These are phyloP conservation scores for Lodderomyces pseudojiufengensis DNA, from an alignment of 1,139 yeast genomes.

Conservation along the genomic window DNA sequence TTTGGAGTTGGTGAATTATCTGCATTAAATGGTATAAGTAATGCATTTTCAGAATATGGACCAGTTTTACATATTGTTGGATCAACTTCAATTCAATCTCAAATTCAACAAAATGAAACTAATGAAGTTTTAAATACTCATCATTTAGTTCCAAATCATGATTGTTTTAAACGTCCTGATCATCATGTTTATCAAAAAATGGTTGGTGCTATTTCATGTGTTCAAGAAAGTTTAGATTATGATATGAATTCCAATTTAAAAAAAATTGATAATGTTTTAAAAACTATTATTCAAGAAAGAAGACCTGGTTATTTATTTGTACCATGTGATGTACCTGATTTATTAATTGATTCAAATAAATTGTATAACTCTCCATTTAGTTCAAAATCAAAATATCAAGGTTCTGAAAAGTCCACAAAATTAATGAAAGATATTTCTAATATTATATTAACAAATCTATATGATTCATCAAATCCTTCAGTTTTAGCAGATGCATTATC, in stretches of 20 bases:
- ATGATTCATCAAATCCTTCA: conserved; percentile 54
- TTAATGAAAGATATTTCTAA: conserved; percentile 39
- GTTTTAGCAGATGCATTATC: conserved; percentile 65
- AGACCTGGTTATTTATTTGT: conserved; percentile 79
- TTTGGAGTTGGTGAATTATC: conserved; percentile 87
- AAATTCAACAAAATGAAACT: conserved; percentile 24
- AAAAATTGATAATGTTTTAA: conserved; percentile 60
- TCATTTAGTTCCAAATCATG: conserved; percentile 62
- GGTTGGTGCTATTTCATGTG: conserved; percentile 57
- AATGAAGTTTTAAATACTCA: conserved; percentile 42
- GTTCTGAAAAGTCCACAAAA: conserved; percentile 10
- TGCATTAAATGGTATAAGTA: conserved; percentile 80
- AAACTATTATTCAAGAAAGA: conserved; percentile 49
- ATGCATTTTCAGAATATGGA: conserved; percentile 75
- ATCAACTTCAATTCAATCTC: conserved; percentile 39
- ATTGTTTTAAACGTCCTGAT: conserved; percentile 47
- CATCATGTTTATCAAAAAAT: conserved; percentile 63
- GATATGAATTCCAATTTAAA: conserved; percentile 44
- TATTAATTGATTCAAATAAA: conserved; percentile 39
- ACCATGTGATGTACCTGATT: conserved; percentile 65
- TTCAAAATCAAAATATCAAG: conserved; percentile 22
- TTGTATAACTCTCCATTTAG: conserved; percentile 22
- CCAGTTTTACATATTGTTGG: conserved; percentile 86
- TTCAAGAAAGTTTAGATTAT: conserved; percentile 51
- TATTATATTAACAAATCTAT: conserved; percentile 46